Evolutionary conservation across 176 grass and related monocot genomes (phyloP), one percentile per base, ranked within the genome.

Genomic region (Alloteropsis semialata): DNA sequence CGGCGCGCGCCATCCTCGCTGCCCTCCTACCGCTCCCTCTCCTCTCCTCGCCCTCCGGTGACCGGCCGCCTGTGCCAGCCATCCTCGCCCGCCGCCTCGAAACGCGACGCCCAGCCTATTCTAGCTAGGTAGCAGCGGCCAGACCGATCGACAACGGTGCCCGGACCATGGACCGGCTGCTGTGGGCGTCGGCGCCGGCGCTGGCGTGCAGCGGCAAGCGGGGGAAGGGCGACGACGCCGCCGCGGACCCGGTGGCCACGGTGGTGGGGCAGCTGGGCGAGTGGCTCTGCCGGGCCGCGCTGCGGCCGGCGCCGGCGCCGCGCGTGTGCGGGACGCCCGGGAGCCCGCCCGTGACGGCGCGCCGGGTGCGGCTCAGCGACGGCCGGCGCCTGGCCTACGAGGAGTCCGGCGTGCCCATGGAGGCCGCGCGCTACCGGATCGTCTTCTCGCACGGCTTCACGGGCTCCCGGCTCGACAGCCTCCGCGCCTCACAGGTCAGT

Each of bases 361-460:
- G 45, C 19, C 68, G 91, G 81, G 64, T 93, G 53, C 81, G 22
- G 36, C 78, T 97, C 1, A 80, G 78, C 72, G 91, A 97, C 61
- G 91, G 94, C 1, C 84, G 94, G 39, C 84, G 87, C 82, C 64
- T 97, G 5, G 94, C 94, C 4, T 91, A 91, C 84, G 85, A 78
- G 25, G 94, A 93, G 84, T 91, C 81, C 37, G 94, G 94, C 33
- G 91, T 84, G 69, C 69, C 87, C 4, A 89, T 15, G 87, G 89
- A 91, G 38, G 70, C 3, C 81, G 91, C 94, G 30, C 75, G 77
- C n/a, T 78, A 79, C 82, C 89, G 80, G 77, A 69, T 97, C 81
- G 84, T 97, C 32, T 88, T 83, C 72, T 86, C 75, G 25, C 94
- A 93, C 51, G 94, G 94, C 0, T 97, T 97, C 87, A 73, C 81